A percentile compares a stretch with the other conserved stretches of the same genome.
These are phyloP conservation scores for Macrophomina tecta DNA, from an alignment of 2,329 filamentous ascomycete genomes.

Conservation along the genomic window DNA sequence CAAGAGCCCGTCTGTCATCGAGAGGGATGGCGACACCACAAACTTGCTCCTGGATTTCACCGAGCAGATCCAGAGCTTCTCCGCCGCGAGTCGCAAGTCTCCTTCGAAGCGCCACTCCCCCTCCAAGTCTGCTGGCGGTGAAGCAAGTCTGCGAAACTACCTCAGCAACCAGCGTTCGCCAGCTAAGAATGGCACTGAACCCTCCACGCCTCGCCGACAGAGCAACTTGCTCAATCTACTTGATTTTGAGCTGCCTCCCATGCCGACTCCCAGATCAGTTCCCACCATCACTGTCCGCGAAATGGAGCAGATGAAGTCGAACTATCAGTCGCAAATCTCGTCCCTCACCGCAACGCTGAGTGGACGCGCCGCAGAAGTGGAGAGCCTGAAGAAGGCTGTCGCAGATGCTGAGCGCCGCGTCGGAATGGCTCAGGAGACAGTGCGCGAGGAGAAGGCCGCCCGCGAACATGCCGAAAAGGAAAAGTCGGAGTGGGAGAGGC, in stretches of 20 bases:
- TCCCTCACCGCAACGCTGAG: constrained; percentile 90
- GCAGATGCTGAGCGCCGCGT: constrained; percentile 91
- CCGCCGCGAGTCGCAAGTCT: constrained; percentile 47
- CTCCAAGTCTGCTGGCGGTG: constrained; percentile 52
- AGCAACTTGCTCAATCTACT: constrained; percentile 70
- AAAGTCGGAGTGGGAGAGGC: constrained; percentile 81
- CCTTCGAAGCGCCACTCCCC: constrained; percentile 55
- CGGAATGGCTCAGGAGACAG: constrained; percentile 80
- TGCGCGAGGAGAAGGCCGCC: constrained; percentile 75
- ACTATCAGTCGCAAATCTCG: constrained; percentile 89
- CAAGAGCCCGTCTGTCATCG: constrained; percentile 49
- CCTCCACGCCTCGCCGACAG: constrained; percentile 59
- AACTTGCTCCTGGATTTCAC: constrained; percentile 89
- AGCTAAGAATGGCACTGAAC: constrained; percentile 40
- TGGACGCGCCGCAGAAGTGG: constrained; percentile 90
- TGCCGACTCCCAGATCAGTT: constrained; percentile 88
- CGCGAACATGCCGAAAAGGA: constrained; percentile 77
- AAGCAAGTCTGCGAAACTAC: constrained; percentile 55
- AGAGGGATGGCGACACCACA: constrained; percentile 62
- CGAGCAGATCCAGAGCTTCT: constrained; percentile 70
- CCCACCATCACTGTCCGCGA: constrained; percentile 91
- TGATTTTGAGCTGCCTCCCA: constrained; percentile 92
- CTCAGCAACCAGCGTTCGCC: constrained; percentile 52
- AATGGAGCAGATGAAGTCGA: constrained; percentile 88
- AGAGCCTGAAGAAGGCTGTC: constrained; percentile 84